Conservation (phyloP, 495 filamentous ascomycete species). For the Cudoniella acicularis region DNA sequence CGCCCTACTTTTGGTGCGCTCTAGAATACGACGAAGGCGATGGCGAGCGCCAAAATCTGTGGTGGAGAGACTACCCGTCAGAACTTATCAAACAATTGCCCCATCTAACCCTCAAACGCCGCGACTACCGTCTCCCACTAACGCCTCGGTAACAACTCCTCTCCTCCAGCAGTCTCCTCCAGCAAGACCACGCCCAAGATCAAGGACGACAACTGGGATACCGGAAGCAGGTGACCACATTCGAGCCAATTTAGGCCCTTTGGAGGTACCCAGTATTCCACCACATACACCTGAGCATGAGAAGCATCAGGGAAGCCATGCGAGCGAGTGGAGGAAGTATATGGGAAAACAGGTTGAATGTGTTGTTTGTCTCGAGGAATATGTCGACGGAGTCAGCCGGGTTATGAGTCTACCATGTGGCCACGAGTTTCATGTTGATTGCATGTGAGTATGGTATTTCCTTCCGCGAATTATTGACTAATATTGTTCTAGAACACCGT, state of each 20-base stretch:
- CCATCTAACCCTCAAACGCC: slow-evolving; percentile 52
- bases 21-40: slow-evolving; percentile 80
- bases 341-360: slow-evolving; percentile 88
- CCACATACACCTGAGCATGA: slow-evolving; percentile 27
- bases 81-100: slow-evolving; percentile 85
- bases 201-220: slow-evolving; percentile 60
- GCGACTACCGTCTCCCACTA: slow-evolving; percentile 49
- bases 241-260: slow-evolving; percentile 19
- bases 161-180: slow-evolving; percentile 49
- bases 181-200: slow-evolving; percentile 55
- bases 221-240: slow-evolving; percentile 35
- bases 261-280: slow-evolving; percentile 19
- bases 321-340: slow-evolving; percentile 71
- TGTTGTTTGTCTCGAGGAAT: slow-evolving; percentile 97
- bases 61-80: slow-evolving; percentile 89
- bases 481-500: slow-evolving; percentile 71
- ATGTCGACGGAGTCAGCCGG: slow-evolving; percentile 86
- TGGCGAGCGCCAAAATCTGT: slow-evolving; percentile 97
- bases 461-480: slow-evolving; percentile 1
- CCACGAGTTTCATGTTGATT: slow-evolving; percentile 95
- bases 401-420: slow-evolving; percentile 99
- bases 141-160: slow-evolving; percentile 71
- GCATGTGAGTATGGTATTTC: slow-evolving; percentile 76
- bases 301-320: slow-evolving; percentile 43
- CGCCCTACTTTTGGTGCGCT: slow-evolving; percentile 79